Percentiles rank a stretch among this genome's conserved stretches.
Evolutionary conservation across 2,329 filamentous ascomycete genomes (phyloP).

Genomic region (Trichoderma koningiopsis): DNA sequence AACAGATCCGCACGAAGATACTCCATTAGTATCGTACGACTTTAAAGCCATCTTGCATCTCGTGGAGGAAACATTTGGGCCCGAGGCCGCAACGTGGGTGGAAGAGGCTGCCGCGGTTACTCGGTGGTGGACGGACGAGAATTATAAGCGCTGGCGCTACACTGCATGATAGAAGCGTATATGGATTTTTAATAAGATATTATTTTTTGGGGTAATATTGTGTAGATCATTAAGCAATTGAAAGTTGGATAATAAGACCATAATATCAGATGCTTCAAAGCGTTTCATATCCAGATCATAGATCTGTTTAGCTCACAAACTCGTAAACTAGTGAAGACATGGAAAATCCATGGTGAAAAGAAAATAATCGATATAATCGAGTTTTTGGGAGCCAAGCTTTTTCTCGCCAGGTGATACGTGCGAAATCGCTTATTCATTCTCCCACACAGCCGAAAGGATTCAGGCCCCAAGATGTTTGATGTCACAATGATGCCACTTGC

Average conservation of each 20-base stretch:
- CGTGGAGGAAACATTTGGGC: constrained; percentile 32
- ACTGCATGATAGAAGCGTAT: constrained; percentile 14
- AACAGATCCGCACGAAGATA: constrained; percentile 33
- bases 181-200: neutral
- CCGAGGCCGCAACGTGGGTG: constrained; percentile 36
- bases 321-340: neutral
- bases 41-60: constrained; percentile 29
- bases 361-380: neutral
- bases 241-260: neutral
- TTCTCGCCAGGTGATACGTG: neutral
- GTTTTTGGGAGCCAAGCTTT: neutral
- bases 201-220: neutral
- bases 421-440: neutral
- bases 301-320: neutral
- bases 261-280: neutral
- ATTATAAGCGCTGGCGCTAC: constrained; percentile 40
- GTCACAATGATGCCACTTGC: constrained; percentile 18
- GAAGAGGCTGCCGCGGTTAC: constrained; percentile 39
- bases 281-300: neutral
- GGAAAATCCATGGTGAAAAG: neutral
- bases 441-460: neutral
- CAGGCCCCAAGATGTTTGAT: neutral
- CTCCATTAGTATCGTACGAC: constrained; percentile 5
- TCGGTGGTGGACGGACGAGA: constrained; percentile 41
- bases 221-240: neutral